Percentiles rank a stretch among this genome's conserved stretches.
Conservation (phyloP, 2,329 filamentous ascomycete genomes). For the Penicillium griseofulvum region DNA sequence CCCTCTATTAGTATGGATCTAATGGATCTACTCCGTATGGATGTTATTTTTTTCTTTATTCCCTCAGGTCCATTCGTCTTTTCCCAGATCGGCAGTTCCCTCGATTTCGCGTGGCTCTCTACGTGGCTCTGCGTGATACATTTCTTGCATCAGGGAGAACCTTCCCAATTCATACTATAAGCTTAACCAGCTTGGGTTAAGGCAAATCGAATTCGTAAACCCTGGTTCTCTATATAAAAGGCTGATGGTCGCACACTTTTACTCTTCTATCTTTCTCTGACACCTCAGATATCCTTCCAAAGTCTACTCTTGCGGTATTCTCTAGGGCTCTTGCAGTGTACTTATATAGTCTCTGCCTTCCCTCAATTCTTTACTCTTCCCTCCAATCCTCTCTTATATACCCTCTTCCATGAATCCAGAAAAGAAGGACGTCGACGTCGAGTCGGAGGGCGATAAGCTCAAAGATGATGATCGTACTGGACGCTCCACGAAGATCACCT, state of each 20-base stretch:
- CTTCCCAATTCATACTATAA: conserved; percentile 3
- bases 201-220: neutral
- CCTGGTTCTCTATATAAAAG: neutral
- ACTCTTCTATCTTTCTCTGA: neutral
- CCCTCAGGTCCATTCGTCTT: neutral
- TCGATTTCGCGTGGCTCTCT: conserved; percentile 4
- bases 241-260: neutral
- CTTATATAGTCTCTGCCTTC: neutral
- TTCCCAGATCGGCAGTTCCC: neutral
- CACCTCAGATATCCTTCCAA: neutral
- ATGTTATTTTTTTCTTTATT: conserved; percentile 1
- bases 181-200: neutral
- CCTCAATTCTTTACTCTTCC: neutral
- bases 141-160: neutral
- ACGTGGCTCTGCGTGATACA: neutral
- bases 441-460: conserved; percentile 6
- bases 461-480: conserved; percentile 15
- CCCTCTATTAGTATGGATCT: no score
- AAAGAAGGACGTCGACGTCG: conserved; percentile 15
- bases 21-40: neutral
- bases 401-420: conserved; percentile 11
- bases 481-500: conserved; percentile 20
- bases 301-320: no score
- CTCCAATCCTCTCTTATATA: neutral
- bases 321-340: neutral